phyloP scores from a whole-genome alignment of 257 asterid genomes.

The Solanum arcanum region DNA sequence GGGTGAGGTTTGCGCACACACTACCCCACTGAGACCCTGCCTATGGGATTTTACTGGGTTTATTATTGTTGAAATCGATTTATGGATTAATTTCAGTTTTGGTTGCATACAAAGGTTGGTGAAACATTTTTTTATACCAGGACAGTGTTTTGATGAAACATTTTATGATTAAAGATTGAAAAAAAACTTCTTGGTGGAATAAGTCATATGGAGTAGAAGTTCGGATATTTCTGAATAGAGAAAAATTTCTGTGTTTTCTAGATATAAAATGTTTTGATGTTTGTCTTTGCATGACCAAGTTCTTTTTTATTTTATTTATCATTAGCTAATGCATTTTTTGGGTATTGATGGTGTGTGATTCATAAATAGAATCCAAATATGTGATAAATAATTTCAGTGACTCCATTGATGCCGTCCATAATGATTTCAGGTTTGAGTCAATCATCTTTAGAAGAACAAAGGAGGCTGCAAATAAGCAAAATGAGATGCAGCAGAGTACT shows the following conservation, averaged over 20 bases:
- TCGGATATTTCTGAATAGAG: not conserved
- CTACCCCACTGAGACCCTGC: not conserved
- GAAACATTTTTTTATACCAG: not conserved
- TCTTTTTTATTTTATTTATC: not conserved
- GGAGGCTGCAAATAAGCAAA: slow-evolving; percentile 68
- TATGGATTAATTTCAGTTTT: not conserved
- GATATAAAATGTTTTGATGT: not conserved
- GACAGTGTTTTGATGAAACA: not conserved
- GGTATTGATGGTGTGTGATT: not conserved
- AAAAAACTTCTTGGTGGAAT: not conserved
- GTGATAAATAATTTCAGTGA: not conserved
- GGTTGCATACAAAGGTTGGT: not conserved
- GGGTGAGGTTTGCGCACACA: not conserved
- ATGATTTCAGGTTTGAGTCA: slow-evolving; percentile 70
- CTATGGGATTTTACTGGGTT: not conserved
- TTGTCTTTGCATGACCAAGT: not conserved
- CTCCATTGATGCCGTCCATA: not conserved
- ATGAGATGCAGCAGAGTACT: slow-evolving; percentile 76
- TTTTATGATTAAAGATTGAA: not conserved
- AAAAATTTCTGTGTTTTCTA: not conserved
- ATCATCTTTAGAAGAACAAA: slow-evolving; percentile 64
- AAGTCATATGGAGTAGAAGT: not conserved
- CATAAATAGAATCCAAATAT: not conserved
- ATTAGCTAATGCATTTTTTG: not conserved
- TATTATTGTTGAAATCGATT: not conserved